Base-by-base conservation (phyloP, 1,284 basidiomycete genomes). In the Leccinum pachyderme region DNA sequence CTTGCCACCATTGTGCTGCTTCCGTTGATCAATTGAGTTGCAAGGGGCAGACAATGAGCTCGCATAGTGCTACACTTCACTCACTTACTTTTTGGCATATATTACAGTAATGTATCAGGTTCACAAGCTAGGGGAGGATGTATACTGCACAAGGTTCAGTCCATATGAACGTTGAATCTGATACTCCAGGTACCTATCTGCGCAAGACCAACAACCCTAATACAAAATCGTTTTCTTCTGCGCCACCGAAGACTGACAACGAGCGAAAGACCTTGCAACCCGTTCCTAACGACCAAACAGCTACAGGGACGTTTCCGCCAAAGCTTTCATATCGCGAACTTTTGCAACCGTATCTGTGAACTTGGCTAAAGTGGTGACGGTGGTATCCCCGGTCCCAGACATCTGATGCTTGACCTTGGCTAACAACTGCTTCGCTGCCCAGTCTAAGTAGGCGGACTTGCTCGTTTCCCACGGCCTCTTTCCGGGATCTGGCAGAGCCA, bases 401-500 rank as follows among this genome's bases (percentile, higher is more conserved):
- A 64, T 72, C 41, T 70, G 71, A 27, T 72, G 72, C 57, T 74
- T 78, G n/a, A 77, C 72, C 33, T 73, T 78, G 49, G 73, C 72
- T 51, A 83, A 64, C 11, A 88, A 68, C 63, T 84, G 78, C 13
- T 75, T 74, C 1, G 82, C 74, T 1, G 84, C 86, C 87, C 87
- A 90, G 56, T 82, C 82, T 7, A 82, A 63, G 66, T 90, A 90
- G 7, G 86, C 87, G 0, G 76, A 76, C 67, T 78, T 80, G 63
- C 76, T 81, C 28, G 78, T 81, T 71, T 90, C 88, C 87, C 87
- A 90, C 29, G 77, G 77, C 9, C 85, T 78, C 68, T 87, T 89
- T 7, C 85, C 83, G 0, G 83, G 82, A 58, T 86, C 84, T 2
- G 71, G 61, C 24, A 75, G 61, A 9, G 75, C 72, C 25, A 72